Conservation (phyloP, 352 stramenopile genomes). For the Phytophthora tentaculata region DNA sequence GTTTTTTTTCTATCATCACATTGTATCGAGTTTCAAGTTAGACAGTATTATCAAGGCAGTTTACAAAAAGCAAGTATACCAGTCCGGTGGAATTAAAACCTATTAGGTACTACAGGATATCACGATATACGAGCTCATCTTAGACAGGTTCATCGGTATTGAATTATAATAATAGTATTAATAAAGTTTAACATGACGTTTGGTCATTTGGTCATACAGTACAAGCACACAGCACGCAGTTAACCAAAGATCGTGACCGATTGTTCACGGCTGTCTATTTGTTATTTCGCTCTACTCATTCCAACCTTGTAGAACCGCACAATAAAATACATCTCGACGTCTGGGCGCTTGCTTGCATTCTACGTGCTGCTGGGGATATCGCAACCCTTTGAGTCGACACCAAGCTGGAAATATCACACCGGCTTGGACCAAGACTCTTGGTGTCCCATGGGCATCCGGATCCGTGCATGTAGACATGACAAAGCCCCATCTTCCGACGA, state of each 20-base stretch:
- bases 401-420: not conserved
- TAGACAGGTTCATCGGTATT: too few species aligned
- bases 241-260: not conserved
- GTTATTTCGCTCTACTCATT: not conserved
- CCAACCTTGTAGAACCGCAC: not conserved
- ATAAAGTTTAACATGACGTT: not conserved
- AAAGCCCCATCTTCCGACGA: slow-evolving; percentile 1
- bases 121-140: too few species aligned
- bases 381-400: not conserved
- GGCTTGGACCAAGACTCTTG: not conserved
- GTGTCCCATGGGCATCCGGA: not conserved
- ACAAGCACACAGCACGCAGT: not conserved
- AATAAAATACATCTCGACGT: not conserved
- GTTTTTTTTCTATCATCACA: too few species aligned
- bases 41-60: too few species aligned
- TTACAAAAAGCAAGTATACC: too few species aligned
- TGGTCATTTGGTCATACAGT: not conserved
- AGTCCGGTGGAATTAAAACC: too few species aligned
- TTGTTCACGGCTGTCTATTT: not conserved
- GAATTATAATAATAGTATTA: too few species aligned
- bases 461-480: slow-evolving; percentile 5
- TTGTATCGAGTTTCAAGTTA: too few species aligned
- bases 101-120: too few species aligned
- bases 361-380: too few species aligned
- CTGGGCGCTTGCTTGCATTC: not conserved